Conservation (phyloP, 2,329 filamentous ascomycete genomes). For the Diaporthe amygdali region DNA sequence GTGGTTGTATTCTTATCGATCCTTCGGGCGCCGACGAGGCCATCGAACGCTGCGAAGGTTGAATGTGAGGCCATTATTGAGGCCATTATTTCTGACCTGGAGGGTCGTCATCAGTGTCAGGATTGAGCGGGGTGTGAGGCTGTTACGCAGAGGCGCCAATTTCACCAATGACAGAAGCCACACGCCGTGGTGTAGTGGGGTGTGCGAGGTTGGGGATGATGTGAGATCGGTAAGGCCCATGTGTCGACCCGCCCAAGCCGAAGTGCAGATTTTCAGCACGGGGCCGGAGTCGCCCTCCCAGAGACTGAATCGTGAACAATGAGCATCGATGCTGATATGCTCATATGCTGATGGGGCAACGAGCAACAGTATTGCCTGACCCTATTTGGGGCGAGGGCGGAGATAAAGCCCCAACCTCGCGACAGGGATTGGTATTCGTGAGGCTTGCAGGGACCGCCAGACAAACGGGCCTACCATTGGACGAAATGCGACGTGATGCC, state of each 20-base stretch:
- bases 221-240: constrained; percentile 4
- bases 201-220: constrained; percentile 5
- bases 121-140: not conserved
- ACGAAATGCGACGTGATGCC: not conserved
- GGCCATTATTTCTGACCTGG: not conserved
- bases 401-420: not conserved
- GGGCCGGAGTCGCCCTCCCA: not conserved
- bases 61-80: not conserved
- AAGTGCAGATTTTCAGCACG: not conserved
- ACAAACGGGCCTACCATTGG: constrained; percentile 13
- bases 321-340: not conserved
- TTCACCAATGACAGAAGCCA: constrained; percentile 1
- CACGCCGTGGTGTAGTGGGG: not conserved
- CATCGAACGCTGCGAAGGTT: not conserved
- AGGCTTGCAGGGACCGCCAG: constrained; percentile 6
- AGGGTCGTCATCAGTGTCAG: not conserved
- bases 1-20: constrained; percentile 5
- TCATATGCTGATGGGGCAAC: not conserved
- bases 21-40: not conserved
- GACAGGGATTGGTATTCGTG: constrained; percentile 11
- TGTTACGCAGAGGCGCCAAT: constrained; percentile 1
- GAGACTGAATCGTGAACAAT: not conserved
- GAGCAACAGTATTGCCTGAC: not conserved
- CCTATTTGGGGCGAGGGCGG: not conserved
- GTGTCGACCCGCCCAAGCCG: not conserved